These are phyloP conservation scores for Colletotrichum tanaceti DNA, from an alignment of 2,329 filamentous ascomycete species.

Conservation along the genomic window DNA sequence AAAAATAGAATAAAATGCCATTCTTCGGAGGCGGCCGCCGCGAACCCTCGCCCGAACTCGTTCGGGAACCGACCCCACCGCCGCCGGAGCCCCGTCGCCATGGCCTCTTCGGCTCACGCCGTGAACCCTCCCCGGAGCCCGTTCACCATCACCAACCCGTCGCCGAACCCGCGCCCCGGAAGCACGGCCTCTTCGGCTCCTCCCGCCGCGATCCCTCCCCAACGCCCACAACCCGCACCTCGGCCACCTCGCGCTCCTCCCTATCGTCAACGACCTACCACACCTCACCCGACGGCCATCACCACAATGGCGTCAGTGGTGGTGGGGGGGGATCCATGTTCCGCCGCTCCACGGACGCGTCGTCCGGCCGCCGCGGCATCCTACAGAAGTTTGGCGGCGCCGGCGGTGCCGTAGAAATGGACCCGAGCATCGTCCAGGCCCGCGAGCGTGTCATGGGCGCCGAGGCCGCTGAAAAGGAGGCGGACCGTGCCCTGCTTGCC, in stretches of 20 bases:
- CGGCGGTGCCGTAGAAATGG: conserved; percentile 57
- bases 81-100: conserved; percentile 41
- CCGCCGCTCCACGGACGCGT: conserved; percentile 46
- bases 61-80: conserved; percentile 46
- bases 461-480: conserved; percentile 72
- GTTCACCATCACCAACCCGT: conserved; percentile 48
- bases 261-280: conserved; percentile 42
- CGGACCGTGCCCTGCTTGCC: conserved; percentile 70
- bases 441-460: conserved; percentile 71
- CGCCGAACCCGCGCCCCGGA: conserved; percentile 44
- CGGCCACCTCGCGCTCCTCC: conserved; percentile 41
- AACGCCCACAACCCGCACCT: conserved; percentile 44
- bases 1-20: conserved; percentile 39
- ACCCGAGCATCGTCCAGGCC: conserved; percentile 71
- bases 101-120: conserved; percentile 44
- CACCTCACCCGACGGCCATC: conserved; percentile 41
- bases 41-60: conserved; percentile 49
- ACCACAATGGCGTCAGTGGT: conserved; percentile 35
- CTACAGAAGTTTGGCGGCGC: conserved; percentile 60
- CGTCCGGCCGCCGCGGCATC: conserved; percentile 52
- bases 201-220: conserved; percentile 46
- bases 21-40: conserved; percentile 46
- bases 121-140: conserved; percentile 46
- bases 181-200: conserved; percentile 53
- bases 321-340: conserved; percentile 42